Conservation (phyloP, 129 eudicot species). For the Chrysanthemum makinoi region DNA sequence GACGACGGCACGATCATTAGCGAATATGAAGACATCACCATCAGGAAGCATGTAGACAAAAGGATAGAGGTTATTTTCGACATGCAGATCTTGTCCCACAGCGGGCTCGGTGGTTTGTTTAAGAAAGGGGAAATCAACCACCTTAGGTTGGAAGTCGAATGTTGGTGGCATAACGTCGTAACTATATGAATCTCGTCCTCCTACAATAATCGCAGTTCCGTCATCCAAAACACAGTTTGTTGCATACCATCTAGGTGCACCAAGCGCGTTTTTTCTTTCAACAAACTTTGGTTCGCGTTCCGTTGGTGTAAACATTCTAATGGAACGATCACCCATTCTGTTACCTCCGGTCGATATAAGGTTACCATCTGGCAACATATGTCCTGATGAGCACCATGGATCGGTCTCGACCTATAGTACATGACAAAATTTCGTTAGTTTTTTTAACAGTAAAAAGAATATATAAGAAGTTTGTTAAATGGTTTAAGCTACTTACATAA, state of each 20-base stretch:
- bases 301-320: conserved; percentile 34
- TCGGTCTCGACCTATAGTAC: conserved; percentile 42
- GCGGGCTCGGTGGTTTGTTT: conserved; percentile 28
- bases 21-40: conserved; percentile 71
- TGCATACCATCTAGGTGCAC: conserved; percentile 54
- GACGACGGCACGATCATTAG: conserved; percentile 56
- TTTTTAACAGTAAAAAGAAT: neutral
- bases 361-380: conserved; percentile 46
- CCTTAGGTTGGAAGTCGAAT: conserved; percentile 13
- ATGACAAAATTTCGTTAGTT: neutral
- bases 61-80: conserved; percentile 87
- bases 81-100: neutral
- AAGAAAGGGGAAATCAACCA: conserved; percentile 22
- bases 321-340: conserved; percentile 31
- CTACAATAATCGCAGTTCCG: conserved; percentile 25
- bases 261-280: conserved; percentile 39
- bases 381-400: conserved; percentile 95
- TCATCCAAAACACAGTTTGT: conserved; percentile 25
- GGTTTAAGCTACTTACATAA: conserved; percentile 31
- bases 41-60: conserved; percentile 57
- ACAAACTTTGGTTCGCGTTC: conserved; percentile 31
- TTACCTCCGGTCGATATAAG: conserved; percentile 70
- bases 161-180: conserved; percentile 24
- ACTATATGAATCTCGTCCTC: conserved; percentile 29
- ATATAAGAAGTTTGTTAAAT: neutral